These are phyloP conservation scores for Rostrohypoxylon terebratum DNA, from an alignment of 495 filamentous ascomycete genomes.

Conservation along the genomic window DNA sequence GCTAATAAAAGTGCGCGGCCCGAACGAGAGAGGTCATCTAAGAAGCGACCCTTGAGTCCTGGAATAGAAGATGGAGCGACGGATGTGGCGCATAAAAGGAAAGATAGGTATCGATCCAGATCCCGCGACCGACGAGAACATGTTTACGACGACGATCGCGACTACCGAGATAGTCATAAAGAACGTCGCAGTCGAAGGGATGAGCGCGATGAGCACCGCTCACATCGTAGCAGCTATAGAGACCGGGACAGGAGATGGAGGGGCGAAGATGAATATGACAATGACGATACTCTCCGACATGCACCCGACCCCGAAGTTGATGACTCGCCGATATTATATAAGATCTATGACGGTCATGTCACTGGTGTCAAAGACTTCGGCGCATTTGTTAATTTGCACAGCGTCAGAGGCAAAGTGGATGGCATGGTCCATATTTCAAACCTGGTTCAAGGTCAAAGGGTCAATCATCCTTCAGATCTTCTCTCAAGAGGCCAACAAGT, in stretches of 20 bases:
- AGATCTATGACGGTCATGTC: slow-evolving; percentile 89
- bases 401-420: slow-evolving; percentile 88
- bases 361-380: slow-evolving; percentile 96
- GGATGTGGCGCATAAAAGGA: slow-evolving; percentile 50
- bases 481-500: slow-evolving; percentile 83
- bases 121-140: slow-evolving; percentile 60
- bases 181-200: slow-evolving; percentile 63
- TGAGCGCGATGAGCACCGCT: slow-evolving; percentile 73
- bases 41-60: slow-evolving; percentile 81
- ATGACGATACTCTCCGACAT: slow-evolving; percentile 73
- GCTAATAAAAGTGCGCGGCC: slow-evolving; percentile 42
- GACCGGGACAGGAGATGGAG: slow-evolving; percentile 54
- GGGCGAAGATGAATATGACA: slow-evolving; percentile 60
- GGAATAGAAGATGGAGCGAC: slow-evolving; percentile 65
- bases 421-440: slow-evolving; percentile 96
- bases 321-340: slow-evolving; percentile 82
- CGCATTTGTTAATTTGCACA: slow-evolving; percentile 91
- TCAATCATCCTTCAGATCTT: slow-evolving; percentile 92
- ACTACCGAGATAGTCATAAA: slow-evolving; percentile 43
- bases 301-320: slow-evolving; percentile 83
- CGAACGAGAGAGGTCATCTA: slow-evolving; percentile 55
- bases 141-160: slow-evolving; percentile 51
- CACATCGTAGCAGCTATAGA: slow-evolving; percentile 56
- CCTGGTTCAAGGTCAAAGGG: slow-evolving; percentile 86
- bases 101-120: slow-evolving; percentile 57